Percentiles rank a stretch among this genome's conserved stretches.
Conservation (phyloP, 257 asterid species). For the Gentiana dahurica region DNA sequence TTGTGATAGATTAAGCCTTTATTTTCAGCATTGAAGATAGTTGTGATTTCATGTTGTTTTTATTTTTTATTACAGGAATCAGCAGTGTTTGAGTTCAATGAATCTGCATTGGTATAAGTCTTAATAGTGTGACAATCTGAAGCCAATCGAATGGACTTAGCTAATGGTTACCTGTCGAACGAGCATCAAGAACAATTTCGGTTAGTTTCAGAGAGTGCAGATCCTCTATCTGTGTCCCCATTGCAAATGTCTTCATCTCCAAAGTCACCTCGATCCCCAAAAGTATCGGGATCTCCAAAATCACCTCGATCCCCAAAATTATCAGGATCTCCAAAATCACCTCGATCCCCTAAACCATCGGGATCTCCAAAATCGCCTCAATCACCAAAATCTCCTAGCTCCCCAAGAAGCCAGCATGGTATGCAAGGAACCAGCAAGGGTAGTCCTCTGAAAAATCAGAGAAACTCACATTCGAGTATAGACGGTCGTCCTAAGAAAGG, state of each 20-base stretch:
- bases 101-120: neutral
- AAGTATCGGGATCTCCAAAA: slow-evolving; percentile 15
- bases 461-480: slow-evolving; percentile 33
- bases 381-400: no score
- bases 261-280: no score
- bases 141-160: slow-evolving; percentile 27
- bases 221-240: slow-evolving; percentile 40
- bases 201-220: slow-evolving; percentile 43
- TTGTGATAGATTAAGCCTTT: neutral
- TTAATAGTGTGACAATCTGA: slow-evolving; percentile 2
- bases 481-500: slow-evolving; percentile 80
- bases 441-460: slow-evolving; percentile 51
- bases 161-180: slow-evolving; percentile 30
- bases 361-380: slow-evolving; percentile 9
- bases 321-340: slow-evolving; percentile 23
- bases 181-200: slow-evolving; percentile 51
- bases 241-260: slow-evolving; percentile 21
- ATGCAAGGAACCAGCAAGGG: slow-evolving; percentile 24
- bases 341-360: neutral
- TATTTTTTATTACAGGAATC: neutral
- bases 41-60: neutral
- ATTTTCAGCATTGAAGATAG: no score
- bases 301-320: slow-evolving; percentile 29
- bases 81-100: neutral
- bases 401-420: slow-evolving; percentile 20